phyloP scores from a whole-genome alignment of 306 rosid species.

The Vachellia pachyceras region DNA sequence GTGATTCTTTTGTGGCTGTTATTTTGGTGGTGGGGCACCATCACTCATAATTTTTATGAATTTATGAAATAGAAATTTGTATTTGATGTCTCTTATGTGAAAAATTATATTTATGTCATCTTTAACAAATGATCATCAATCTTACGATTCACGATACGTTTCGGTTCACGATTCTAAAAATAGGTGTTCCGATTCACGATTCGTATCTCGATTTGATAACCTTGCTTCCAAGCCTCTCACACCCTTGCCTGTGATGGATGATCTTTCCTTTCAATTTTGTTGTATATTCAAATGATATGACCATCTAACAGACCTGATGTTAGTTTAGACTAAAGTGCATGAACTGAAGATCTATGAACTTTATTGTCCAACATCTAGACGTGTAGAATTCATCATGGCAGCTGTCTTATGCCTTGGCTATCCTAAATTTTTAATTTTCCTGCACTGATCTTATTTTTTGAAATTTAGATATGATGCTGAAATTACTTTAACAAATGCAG shows the following conservation, averaged over 20 bases:
- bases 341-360: constrained; percentile 2
- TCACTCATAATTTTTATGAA: too few species aligned
- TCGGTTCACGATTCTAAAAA: too few species aligned
- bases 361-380: constrained; percentile 16
- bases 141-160: too few species aligned
- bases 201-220: too few species aligned
- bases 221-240: not conserved
- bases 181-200: too few species aligned
- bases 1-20: too few species aligned
- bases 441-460: constrained; percentile 23
- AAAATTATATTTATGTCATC: too few species aligned
- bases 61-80: too few species aligned
- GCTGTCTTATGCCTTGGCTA: constrained; percentile 20
- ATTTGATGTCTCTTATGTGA: too few species aligned
- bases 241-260: constrained; percentile 21
- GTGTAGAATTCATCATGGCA: constrained; percentile 18
- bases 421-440: constrained; percentile 34
- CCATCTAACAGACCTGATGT: not conserved
- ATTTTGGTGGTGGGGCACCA: too few species aligned
- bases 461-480: constrained; percentile 34
- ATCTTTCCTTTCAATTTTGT: constrained; percentile 10
- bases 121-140: too few species aligned
- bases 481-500: constrained; percentile 58
- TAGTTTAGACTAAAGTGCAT: not conserved
- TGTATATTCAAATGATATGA: constrained; percentile 7